A percentile compares a stretch with the other conserved stretches of the same genome.
Conservation (phyloP, 163 green algal genomes). For the Chloroidium sp. region DNA sequence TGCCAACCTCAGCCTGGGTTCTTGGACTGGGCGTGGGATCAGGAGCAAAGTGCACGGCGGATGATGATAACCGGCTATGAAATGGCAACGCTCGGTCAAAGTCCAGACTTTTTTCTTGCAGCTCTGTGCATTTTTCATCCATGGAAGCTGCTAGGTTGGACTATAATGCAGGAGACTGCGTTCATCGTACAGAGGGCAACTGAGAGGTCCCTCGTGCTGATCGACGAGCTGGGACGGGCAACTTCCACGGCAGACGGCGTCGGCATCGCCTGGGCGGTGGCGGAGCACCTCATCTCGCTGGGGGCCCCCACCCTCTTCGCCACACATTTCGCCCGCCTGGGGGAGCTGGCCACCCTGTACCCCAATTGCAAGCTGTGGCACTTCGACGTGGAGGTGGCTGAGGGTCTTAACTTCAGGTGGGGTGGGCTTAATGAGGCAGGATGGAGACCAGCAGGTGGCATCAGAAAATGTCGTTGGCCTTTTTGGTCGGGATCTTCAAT, state of each 20-base stretch:
- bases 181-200: slow-evolving; percentile 34
- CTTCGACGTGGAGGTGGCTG: slow-evolving; percentile 37
- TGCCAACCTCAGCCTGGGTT: background rate
- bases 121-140: background rate
- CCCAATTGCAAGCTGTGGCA: slow-evolving; percentile 47
- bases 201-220: slow-evolving; percentile 62
- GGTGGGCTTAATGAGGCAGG: no score
- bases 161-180: slow-evolving; percentile 36
- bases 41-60: no score
- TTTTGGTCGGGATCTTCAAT: no score
- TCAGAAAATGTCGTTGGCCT: no score
- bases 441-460: no score
- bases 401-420: background rate
- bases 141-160: background rate
- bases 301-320: slow-evolving; percentile 53
- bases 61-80: no score
- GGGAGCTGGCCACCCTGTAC: slow-evolving; percentile 56
- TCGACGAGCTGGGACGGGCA: slow-evolving; percentile 83
- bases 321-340: slow-evolving; percentile 67
- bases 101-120: background rate
- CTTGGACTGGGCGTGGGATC: no score
- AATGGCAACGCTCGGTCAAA: no score
- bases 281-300: slow-evolving; percentile 23
- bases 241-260: slow-evolving; percentile 40
- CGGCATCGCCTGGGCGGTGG: slow-evolving; percentile 21